These are phyloP conservation scores for Trichoderma simmonsii DNA, from an alignment of 2,329 filamentous ascomycete species.

Conservation along the genomic window DNA sequence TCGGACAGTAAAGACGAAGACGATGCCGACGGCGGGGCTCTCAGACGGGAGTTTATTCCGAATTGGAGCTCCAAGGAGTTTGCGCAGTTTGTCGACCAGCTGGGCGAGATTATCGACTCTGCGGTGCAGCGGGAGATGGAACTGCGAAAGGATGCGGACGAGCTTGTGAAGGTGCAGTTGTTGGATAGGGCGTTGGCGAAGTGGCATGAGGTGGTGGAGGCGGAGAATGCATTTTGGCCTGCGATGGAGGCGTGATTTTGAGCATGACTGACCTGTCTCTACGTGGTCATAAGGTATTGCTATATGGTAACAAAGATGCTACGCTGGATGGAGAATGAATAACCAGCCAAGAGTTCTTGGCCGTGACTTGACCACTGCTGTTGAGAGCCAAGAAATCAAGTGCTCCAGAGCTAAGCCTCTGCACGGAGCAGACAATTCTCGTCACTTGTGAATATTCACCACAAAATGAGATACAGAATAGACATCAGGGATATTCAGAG, in stretches of 20 bases:
- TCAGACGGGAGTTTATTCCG: constrained; percentile 62
- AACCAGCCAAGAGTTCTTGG: background rate
- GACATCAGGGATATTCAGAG: background rate
- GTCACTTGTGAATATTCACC: background rate
- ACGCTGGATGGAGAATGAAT: background rate
- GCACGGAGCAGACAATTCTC: background rate
- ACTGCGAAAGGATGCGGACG: constrained; percentile 32
- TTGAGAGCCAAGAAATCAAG: constrained; percentile 15
- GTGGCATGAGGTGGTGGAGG: constrained; percentile 50
- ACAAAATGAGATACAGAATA: background rate
- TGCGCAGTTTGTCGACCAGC: constrained; percentile 52
- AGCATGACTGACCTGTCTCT: background rate
- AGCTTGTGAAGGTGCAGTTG: constrained; percentile 32
- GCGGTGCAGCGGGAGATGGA: constrained; percentile 43
- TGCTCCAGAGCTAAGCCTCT: background rate
- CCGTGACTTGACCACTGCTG: background rate
- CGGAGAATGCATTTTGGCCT: constrained; percentile 61
- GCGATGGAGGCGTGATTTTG: constrained; percentile 24
- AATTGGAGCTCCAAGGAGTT: constrained; percentile 67
- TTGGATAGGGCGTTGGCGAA: constrained; percentile 41
- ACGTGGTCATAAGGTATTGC: background rate
- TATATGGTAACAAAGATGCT: background rate
- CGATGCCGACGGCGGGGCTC: constrained; percentile 63
- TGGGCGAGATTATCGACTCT: constrained; percentile 55
- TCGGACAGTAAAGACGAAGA: constrained; percentile 22